phyloP scores from a whole-genome alignment of 2,329 filamentous ascomycete genomes.

The Zymoseptoria brevis region DNA sequence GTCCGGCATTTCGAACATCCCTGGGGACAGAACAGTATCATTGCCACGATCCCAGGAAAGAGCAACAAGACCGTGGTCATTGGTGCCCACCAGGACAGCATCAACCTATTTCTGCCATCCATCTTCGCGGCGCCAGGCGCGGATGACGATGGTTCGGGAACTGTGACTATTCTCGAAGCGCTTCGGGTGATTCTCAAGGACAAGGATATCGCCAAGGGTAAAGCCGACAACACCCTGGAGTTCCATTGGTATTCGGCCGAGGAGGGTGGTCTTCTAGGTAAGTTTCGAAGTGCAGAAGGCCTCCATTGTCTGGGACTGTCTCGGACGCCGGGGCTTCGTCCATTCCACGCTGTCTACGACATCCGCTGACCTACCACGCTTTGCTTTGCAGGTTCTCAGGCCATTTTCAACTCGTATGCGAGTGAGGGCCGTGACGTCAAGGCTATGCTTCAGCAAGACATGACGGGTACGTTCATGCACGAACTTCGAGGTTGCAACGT shows the following conservation, averaged over 20 bases:
- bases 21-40: slow-evolving; percentile 84
- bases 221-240: slow-evolving; percentile 78
- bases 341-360: background rate
- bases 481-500: background rate
- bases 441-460: slow-evolving; percentile 97
- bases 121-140: slow-evolving; percentile 80
- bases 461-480: slow-evolving; percentile 49
- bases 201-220: slow-evolving; percentile 60
- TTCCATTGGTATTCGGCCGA: slow-evolving; percentile 96
- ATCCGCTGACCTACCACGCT: background rate
- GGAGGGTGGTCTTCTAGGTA: slow-evolving; percentile 59
- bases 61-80: slow-evolving; percentile 78
- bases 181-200: slow-evolving; percentile 66
- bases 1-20: slow-evolving; percentile 69
- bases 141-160: slow-evolving; percentile 82
- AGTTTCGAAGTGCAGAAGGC: slow-evolving; percentile 74
- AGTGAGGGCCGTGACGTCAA: slow-evolving; percentile 67
- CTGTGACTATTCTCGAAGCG: slow-evolving; percentile 89
- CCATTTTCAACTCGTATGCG: slow-evolving; percentile 77
- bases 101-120: slow-evolving; percentile 83
- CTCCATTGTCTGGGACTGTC: slow-evolving; percentile 43
- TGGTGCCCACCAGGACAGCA: slow-evolving; percentile 70
- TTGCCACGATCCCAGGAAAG: slow-evolving; percentile 82
- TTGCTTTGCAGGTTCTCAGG: slow-evolving; percentile 65
- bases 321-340: too few species aligned